Evolutionary conservation across 345 rosid genomes (phyloP).

Genomic region (Brassica cretica): DNA sequence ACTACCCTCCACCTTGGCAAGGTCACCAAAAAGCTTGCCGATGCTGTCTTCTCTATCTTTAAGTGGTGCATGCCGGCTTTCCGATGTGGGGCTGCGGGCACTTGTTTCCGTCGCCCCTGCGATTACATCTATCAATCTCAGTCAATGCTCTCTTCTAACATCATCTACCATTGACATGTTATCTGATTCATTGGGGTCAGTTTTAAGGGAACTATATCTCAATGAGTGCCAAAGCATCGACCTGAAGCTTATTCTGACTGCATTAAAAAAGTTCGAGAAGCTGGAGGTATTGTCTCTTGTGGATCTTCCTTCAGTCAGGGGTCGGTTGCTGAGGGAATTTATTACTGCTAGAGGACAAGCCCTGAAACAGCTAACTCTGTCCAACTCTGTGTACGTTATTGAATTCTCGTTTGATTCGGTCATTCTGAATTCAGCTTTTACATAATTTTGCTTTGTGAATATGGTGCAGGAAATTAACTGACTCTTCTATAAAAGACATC

Average conservation of each 20-base stretch:
- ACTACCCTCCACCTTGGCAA: slow-evolving; percentile 54
- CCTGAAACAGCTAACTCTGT: slow-evolving; percentile 70
- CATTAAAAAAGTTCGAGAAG: slow-evolving; percentile 59
- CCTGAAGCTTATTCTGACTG: slow-evolving; percentile 57
- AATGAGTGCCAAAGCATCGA: slow-evolving; percentile 78
- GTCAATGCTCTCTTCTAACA: slow-evolving; percentile 81
- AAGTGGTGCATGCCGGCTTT: slow-evolving; percentile 76
- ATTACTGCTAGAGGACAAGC: slow-evolving; percentile 47
- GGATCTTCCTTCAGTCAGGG: slow-evolving; percentile 60
- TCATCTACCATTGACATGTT: slow-evolving; percentile 55
- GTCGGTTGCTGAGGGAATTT: slow-evolving; percentile 56
- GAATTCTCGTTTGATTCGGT: slow-evolving; percentile 7
- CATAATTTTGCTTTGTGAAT: slow-evolving; percentile 1
- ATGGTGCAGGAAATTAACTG: slow-evolving; percentile 73
- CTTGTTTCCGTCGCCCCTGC: slow-evolving; percentile 66
- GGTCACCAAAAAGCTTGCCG: slow-evolving; percentile 57
- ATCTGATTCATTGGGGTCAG: slow-evolving; percentile 58
- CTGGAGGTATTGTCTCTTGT: slow-evolving; percentile 74
- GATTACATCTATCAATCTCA: slow-evolving; percentile 69
- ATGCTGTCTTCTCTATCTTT: slow-evolving; percentile 62
- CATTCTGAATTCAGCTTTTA: slow-evolving; percentile 9
- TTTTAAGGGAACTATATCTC: slow-evolving; percentile 67
- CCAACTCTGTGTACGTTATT: slow-evolving; percentile 65
- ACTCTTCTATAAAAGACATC: slow-evolving; percentile 67
- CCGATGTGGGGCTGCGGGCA: slow-evolving; percentile 66